Evolutionary conservation across 805 yeast species (phyloP).

Genomic region (Blastobotrys peoriensis): DNA sequence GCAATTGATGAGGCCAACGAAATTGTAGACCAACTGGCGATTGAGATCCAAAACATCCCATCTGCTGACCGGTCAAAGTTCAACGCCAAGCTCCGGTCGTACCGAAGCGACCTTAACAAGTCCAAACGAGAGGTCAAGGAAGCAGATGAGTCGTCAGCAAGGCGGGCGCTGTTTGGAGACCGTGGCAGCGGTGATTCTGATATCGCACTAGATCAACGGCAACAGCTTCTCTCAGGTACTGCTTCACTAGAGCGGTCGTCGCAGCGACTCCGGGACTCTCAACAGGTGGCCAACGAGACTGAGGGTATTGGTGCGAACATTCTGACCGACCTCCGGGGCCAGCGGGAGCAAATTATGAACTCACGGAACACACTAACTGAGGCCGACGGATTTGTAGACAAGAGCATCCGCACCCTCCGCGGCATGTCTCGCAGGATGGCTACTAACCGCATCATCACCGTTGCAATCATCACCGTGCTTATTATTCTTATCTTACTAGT

Average conservation of each 20-base stretch:
- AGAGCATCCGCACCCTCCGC: constrained; percentile 76
- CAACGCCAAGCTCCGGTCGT: constrained; percentile 72
- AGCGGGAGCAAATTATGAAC: constrained; percentile 84
- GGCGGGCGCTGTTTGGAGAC: constrained; percentile 66
- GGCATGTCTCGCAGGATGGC: constrained; percentile 91
- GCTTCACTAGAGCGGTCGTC: constrained; percentile 76
- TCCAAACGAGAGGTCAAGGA: constrained; percentile 46
- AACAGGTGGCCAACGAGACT: constrained; percentile 86
- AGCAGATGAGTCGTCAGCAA: constrained; percentile 63
- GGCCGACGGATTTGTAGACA: constrained; percentile 91
- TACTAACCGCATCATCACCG: constrained; percentile 83
- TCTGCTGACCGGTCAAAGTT: constrained; percentile 61
- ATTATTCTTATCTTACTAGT: constrained; percentile 77
- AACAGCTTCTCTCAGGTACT: constrained; percentile 69
- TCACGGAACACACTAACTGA: constrained; percentile 80
- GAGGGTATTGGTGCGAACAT: constrained; percentile 89
- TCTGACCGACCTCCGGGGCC: constrained; percentile 80
- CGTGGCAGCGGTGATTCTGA: constrained; percentile 27
- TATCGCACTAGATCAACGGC: constrained; percentile 62
- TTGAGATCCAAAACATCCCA: constrained; percentile 83
- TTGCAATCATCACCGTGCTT: constrained; percentile 85
- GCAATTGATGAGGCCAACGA: constrained; percentile 78
- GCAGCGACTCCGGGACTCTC: constrained; percentile 79
- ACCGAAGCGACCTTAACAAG: constrained; percentile 51
- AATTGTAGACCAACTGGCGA: constrained; percentile 73